These are phyloP conservation scores for Rosa hybrid DNA, from an alignment of 331 rosid genomes.

Conservation along the genomic window DNA sequence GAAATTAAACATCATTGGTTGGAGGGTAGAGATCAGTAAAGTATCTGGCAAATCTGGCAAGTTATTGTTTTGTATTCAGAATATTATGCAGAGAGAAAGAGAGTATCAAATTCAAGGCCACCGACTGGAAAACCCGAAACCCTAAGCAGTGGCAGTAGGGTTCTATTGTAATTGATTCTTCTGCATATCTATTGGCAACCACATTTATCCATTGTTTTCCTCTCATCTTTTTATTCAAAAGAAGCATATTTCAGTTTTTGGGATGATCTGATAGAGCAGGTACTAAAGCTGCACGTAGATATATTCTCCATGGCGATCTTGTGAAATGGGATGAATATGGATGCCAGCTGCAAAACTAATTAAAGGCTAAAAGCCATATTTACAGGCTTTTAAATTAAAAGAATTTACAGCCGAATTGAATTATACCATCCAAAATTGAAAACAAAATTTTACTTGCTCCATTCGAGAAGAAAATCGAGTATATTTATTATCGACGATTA, in stretches of 20 bases:
- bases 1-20: neutral
- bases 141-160: neutral
- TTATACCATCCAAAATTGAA: neutral
- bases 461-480: neutral
- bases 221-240: neutral
- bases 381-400: no score
- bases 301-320: neutral
- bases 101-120: slow-evolving; percentile 6
- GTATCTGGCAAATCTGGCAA: neutral
- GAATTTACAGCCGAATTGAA: neutral
- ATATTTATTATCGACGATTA: no score
- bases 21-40: neutral
- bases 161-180: neutral
- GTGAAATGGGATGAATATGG: neutral
- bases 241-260: slow-evolving; percentile 2
- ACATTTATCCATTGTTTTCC: neutral
- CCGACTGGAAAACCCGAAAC: neutral
- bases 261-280: neutral
- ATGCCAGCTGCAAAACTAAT: neutral
- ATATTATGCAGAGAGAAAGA: neutral
- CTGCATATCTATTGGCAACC: neutral
- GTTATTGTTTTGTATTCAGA: neutral
- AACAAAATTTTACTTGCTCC: neutral
- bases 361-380: neutral
- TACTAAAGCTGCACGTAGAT: neutral